Base-by-base conservation (phyloP, 345 rosid species). In the Rubroshorea leprosula region DNA sequence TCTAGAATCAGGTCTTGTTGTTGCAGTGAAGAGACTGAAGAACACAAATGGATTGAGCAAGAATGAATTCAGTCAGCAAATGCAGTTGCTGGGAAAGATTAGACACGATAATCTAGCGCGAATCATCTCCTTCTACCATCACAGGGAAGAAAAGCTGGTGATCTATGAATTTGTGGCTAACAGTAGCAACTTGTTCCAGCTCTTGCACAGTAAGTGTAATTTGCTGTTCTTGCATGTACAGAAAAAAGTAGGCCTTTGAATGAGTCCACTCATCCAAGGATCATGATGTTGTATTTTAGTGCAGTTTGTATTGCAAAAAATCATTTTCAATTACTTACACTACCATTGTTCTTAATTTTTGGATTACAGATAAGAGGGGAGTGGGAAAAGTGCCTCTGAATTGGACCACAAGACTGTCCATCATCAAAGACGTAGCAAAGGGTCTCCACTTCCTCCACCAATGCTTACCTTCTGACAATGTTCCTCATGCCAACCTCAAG, bases 401-500 rank as follows among this genome's bases (percentile, higher is more conserved):
- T 35, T 35, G 41, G 41, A 13, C 5, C 11, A 8, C 41, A 35
- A 35, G 41, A 35, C 9, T 35, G 7, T 3, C 41, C 41, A 35
- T 35, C 3, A 35, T 35, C 5, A 35, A 35, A 35, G 41, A 8
- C 12, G 41, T 35, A 35, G 41, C 41, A 35, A 35, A 35, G 41
- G 41, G 41, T 13, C 41, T 35, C 5, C 7, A 35, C 41, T 35
- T 6, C 12, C 41, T 35, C 41, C 41, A 35, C 41, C 41, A 35
- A 35, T 2, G 12, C 41, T 1, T 35, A 6, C 41, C 41, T 35
- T 6, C 41, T 13, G 78, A 78, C 53, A 74, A 55, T 47, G 83
- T 76, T 7, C 80, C 89, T 4, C 89, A 83, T 51, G 82, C 74
- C 29, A 80, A 78, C 51, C 80, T 83, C 60, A 78, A 83, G 66